Percentiles rank a stretch among this genome's conserved stretches.
Conservation (phyloP, 352 stramenopile species). For the Phytophthora pini region DNA sequence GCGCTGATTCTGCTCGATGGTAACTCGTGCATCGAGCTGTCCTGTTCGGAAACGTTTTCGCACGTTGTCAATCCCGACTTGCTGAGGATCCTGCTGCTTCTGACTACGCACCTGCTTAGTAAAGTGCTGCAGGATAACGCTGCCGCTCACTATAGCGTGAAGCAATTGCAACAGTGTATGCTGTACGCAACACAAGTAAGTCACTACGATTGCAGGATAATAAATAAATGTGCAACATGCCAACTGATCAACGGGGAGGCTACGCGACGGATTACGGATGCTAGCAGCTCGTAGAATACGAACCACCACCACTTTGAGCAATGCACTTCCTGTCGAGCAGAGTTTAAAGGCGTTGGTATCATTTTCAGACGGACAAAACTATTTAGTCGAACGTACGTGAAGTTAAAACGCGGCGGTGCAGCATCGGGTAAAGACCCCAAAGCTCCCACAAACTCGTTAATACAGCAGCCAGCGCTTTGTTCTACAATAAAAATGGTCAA, state of each 20-base stretch:
- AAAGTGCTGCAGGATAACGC: slow-evolving; percentile 33
- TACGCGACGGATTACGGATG: background rate
- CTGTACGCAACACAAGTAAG: slow-evolving; percentile 12
- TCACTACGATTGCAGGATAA: background rate
- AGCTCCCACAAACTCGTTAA: slow-evolving; percentile 27
- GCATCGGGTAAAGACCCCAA: slow-evolving; percentile 32
- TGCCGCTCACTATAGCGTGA: slow-evolving; percentile 32
- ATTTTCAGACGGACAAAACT: background rate
- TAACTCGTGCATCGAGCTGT: slow-evolving; percentile 12
- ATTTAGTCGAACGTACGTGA: slow-evolving; percentile 19
- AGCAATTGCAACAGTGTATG: slow-evolving; percentile 31
- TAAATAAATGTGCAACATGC: slow-evolving; percentile 8
- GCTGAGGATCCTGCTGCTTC: background rate
- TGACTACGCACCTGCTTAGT: slow-evolving; percentile 19
- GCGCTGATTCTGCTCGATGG: slow-evolving; percentile 25
- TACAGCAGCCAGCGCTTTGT: background rate
- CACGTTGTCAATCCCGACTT: background rate
- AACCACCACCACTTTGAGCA: slow-evolving; percentile 25
- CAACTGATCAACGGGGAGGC: slow-evolving; percentile 28
- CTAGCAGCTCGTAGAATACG: slow-evolving; percentile 13
- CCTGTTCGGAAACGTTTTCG: background rate
- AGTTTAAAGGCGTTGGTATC: background rate
- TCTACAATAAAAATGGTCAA: background rate
- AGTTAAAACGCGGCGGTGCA: slow-evolving; percentile 12
- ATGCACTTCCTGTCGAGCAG: slow-evolving; percentile 4